phyloP scores from a whole-genome alignment of 1,284 basidiomycete genomes.

The Mycosarcoma mackinlayi region DNA sequence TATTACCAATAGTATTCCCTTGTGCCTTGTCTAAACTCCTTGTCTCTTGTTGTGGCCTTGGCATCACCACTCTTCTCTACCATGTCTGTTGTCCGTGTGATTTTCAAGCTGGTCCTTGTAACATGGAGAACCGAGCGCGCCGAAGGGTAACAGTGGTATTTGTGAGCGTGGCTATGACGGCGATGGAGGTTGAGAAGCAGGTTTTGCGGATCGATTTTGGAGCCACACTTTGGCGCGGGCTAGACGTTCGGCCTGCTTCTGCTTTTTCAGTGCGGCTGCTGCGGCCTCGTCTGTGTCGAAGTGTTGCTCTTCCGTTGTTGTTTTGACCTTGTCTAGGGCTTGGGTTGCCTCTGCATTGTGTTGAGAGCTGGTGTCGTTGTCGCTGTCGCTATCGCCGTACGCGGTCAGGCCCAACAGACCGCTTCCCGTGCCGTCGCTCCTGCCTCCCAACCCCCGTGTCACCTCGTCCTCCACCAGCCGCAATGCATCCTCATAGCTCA shows the following conservation, averaged over 20 bases:
- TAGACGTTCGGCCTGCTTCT: slow-evolving; percentile 24
- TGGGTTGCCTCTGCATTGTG: background rate
- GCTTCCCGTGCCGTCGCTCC: background rate
- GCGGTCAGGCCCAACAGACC: slow-evolving; percentile 14
- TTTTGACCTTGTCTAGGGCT: background rate
- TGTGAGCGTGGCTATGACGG: background rate
- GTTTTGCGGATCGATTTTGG: slow-evolving; percentile 5
- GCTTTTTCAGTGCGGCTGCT: slow-evolving; percentile 6
- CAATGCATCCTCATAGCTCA: slow-evolving; percentile 9
- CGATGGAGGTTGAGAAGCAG: background rate
- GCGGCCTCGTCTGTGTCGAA: background rate
- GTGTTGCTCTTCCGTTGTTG: too few species aligned
- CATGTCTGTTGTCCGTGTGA: background rate
- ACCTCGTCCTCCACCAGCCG: background rate
- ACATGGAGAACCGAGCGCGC: too few species aligned
- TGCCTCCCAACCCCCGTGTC: background rate
- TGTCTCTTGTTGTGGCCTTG: background rate
- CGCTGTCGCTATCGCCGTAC: slow-evolving; percentile 32
- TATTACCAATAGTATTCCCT: slow-evolving; percentile 50
- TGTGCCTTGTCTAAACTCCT: background rate
- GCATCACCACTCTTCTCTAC: slow-evolving; percentile 12
- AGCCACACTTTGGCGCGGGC: slow-evolving; percentile 34
- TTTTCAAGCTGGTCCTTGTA: too few species aligned
- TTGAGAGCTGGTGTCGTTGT: background rate
- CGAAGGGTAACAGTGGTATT: too few species aligned